Base-by-base conservation (phyloP, 164 flowering plant species). In the Vitis labrusca region DNA sequence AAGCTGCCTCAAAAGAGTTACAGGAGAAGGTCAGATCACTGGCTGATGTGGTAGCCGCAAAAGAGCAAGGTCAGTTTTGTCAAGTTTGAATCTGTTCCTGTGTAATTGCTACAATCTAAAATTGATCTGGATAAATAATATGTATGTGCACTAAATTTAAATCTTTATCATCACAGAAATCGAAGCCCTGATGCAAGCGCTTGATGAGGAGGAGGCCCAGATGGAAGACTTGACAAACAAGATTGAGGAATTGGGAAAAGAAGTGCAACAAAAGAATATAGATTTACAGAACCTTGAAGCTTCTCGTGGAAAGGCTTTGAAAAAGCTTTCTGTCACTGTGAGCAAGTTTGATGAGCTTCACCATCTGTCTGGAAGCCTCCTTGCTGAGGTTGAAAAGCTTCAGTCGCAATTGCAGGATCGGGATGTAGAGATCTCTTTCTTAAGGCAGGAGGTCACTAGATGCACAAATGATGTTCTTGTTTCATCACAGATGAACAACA, bases 331-430 rank as follows among this genome's bases (percentile, higher is more conserved):
- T 9, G 77, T 91, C 57, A 92, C 99, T 16, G 87, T 93, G 74
- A 80, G 75, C 80, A 96, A 89, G 78, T 96, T 96, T 80, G 96
- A 96, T 74, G 99, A 96, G 78, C 91, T 96, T 75, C 98, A 89
- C 81, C 80, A 84, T 64, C 70, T 96, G 9, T 91, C 97, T 47
- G 94, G 79, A 70, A 79, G 68, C 75, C 98, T 96, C 57, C 86
- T 96, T 27, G 72, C 91, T 17, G 98, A 96, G 86, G 84, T 93
- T 74, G 98, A 96, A 76, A 88, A 84, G 72, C 98, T 93, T 78
- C 97, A 93, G 67, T 71, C 86, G 10, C 93, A 96, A 73, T 59
- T 96, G 76, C 93, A 87, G 78, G 94, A 84, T 32, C 87, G 88
- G 66, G 98, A 96, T 80, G 71, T 81, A 55, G 99, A 96, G 78